These are phyloP conservation scores for Talaromyces islandicus DNA, from an alignment of 2,329 filamentous ascomycete genomes.

Conservation along the genomic window DNA sequence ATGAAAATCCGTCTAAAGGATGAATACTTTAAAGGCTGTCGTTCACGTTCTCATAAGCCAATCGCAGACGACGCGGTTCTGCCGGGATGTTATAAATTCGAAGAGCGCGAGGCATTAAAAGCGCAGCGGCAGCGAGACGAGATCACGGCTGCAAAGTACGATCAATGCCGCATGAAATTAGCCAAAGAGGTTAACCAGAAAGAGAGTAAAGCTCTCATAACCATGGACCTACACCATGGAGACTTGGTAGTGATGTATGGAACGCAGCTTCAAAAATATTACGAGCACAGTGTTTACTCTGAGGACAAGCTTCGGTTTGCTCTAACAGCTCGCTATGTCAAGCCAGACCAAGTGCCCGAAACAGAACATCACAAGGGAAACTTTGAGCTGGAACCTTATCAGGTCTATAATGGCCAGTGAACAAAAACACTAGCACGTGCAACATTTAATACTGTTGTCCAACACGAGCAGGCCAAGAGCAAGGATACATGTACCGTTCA, in stretches of 20 bases:
- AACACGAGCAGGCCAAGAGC: not conserved
- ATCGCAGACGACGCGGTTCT: slow-evolving; percentile 26
- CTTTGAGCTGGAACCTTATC: slow-evolving; percentile 18
- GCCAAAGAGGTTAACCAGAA: slow-evolving; percentile 19
- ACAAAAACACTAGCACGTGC: not conserved
- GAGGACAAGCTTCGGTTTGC: slow-evolving; percentile 29
- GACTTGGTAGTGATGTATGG: slow-evolving; percentile 57
- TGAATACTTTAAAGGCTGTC: slow-evolving; percentile 37
- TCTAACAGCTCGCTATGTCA: slow-evolving; percentile 30
- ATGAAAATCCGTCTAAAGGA: slow-evolving; percentile 53
- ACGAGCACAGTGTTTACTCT: slow-evolving; percentile 38
- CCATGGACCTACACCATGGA: slow-evolving; percentile 48
- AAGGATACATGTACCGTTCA: no score
- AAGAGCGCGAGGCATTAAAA: slow-evolving; percentile 20
- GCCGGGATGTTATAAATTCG: slow-evolving; percentile 21
- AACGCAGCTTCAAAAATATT: slow-evolving; percentile 48
- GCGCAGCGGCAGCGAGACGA: slow-evolving; percentile 12
- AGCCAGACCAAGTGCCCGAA: slow-evolving; percentile 17
- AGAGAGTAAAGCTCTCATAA: slow-evolving; percentile 29
- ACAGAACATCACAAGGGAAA: slow-evolving; percentile 22
- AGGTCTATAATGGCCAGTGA: slow-evolving; percentile 26
- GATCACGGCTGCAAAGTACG: slow-evolving; percentile 19
- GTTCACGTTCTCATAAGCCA: slow-evolving; percentile 13
- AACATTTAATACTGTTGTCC: not conserved
- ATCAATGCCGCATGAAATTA: slow-evolving; percentile 18